phyloP scores from a whole-genome alignment of 2,329 filamentous ascomycete genomes.

The Fusarium multiceps region DNA sequence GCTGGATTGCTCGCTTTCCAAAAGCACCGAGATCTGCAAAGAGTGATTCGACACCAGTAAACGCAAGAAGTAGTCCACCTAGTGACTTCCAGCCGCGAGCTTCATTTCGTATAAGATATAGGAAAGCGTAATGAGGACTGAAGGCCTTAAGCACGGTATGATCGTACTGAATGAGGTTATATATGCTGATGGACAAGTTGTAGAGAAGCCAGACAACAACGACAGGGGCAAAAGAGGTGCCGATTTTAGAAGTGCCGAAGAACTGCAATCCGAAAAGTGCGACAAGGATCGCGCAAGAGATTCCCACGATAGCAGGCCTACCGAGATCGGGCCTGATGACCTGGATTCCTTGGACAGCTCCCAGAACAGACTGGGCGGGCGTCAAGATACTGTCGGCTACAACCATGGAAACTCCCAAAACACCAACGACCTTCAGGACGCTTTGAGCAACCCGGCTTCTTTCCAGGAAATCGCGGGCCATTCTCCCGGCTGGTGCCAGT shows the following conservation, averaged over 20 bases:
- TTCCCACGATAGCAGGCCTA: constrained; percentile 69
- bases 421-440: constrained; percentile 69
- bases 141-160: constrained; percentile 67
- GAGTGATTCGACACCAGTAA: constrained; percentile 82
- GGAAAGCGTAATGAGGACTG: constrained; percentile 68
- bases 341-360: constrained; percentile 72
- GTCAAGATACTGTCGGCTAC: constrained; percentile 75
- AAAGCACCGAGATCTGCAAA: constrained; percentile 85
- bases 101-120: constrained; percentile 69
- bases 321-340: constrained; percentile 68
- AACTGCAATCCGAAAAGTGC: constrained; percentile 73
- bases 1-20: constrained; percentile 73
- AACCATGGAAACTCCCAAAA: constrained; percentile 75
- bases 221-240: constrained; percentile 71
- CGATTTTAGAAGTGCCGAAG: constrained; percentile 70
- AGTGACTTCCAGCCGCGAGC: constrained; percentile 72
- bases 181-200: constrained; percentile 72
- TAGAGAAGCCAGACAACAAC: constrained; percentile 75
- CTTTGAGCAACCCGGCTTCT: constrained; percentile 62
- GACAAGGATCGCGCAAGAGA: constrained; percentile 72
- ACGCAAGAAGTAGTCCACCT: constrained; percentile 78
- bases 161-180: constrained; percentile 66
- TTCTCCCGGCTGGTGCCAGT: constrained; percentile 61
- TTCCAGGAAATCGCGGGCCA: constrained; percentile 68
- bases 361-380: constrained; percentile 76